Conservation (phyloP, 768 basidiomycete genomes). For the Piloderma croceum region DNA sequence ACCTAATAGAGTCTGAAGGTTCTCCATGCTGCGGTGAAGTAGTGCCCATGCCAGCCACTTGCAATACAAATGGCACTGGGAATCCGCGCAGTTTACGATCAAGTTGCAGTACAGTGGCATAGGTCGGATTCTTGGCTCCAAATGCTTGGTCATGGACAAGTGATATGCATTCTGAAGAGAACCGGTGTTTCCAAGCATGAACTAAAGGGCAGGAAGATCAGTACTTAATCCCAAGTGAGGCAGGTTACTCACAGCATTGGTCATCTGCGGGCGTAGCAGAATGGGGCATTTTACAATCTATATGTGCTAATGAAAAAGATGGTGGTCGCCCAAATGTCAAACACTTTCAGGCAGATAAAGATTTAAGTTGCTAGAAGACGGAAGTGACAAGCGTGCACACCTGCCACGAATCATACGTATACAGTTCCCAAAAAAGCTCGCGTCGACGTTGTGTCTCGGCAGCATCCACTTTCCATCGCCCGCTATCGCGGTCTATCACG, state of each 20-base stretch:
- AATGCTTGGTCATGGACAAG: slow-evolving; percentile 67
- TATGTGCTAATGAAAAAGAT: slow-evolving; percentile 59
- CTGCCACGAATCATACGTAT: slow-evolving; percentile 33
- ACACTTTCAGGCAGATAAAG: slow-evolving; percentile 42
- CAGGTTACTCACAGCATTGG: slow-evolving; percentile 46
- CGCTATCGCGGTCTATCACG: slow-evolving; percentile 69
- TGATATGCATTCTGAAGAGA: slow-evolving; percentile 63
- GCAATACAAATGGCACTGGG: slow-evolving; percentile 59
- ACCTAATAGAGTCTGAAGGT: slow-evolving; percentile 32
- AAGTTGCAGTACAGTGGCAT: slow-evolving; percentile 60
- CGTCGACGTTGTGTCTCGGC: slow-evolving; percentile 57
- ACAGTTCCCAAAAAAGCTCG: slow-evolving; percentile 61
- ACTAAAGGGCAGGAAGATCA: slow-evolving; percentile 28
- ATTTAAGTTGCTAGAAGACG: slow-evolving; percentile 30
- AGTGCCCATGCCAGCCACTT: slow-evolving; percentile 62
- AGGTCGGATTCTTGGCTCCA: slow-evolving; percentile 63
- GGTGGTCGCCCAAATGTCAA: slow-evolving; percentile 67
- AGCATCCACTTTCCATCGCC: slow-evolving; percentile 58
- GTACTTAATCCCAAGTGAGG: neutral
- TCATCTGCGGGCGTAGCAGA: slow-evolving; percentile 45
- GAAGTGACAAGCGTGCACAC: slow-evolving; percentile 11
- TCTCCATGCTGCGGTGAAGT: slow-evolving; percentile 41
- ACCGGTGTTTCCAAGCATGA: slow-evolving; percentile 67
- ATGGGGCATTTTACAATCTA: slow-evolving; percentile 61
- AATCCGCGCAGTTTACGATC: slow-evolving; percentile 65